Conservation (phyloP, 2,329 filamentous ascomycete genomes). For the Calonectria hawksworthii region DNA sequence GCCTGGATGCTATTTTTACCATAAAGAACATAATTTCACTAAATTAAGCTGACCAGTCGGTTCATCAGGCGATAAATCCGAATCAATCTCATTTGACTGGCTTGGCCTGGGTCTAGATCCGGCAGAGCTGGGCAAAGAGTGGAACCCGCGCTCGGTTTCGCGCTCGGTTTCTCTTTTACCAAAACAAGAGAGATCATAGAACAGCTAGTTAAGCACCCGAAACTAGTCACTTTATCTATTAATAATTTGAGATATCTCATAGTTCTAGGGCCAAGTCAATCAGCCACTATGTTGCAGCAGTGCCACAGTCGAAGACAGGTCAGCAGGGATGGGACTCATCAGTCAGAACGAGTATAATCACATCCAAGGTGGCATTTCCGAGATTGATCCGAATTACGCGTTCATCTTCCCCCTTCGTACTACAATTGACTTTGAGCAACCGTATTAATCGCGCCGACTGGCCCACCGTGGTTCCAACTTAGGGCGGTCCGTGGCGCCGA, state of each 20-base stretch:
- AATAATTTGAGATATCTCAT: background rate
- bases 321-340: background rate
- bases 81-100: background rate
- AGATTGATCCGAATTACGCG: background rate
- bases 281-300: background rate
- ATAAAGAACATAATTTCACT: no score
- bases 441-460: no score
- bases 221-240: no score
- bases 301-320: background rate
- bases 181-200: background rate
- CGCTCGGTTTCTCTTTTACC: background rate
- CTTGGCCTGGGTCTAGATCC: background rate
- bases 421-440: no score
- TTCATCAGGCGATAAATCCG: background rate
- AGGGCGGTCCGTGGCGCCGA: background rate
- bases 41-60: no score
- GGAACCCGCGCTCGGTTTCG: background rate
- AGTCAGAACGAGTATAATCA: background rate
- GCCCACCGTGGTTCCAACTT: no score
- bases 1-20: background rate
- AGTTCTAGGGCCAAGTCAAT: background rate
- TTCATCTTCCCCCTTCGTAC: no score
- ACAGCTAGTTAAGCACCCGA: rapidly evolving
- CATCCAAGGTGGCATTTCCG: background rate
- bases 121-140: background rate